Base-by-base conservation (phyloP, 768 basidiomycete species). In the Macrolepiota fuliginosa region DNA sequence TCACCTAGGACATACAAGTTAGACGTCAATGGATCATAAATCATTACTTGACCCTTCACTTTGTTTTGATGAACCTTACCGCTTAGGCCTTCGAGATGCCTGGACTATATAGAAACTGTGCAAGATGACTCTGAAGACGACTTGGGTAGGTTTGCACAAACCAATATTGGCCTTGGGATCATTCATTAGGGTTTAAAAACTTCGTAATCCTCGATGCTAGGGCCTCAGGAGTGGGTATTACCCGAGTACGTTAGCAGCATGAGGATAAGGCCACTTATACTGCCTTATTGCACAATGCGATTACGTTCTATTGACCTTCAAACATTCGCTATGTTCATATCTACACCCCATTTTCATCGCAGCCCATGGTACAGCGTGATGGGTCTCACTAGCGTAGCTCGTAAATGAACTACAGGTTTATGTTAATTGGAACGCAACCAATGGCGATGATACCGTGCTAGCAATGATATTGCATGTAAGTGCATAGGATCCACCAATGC, bases 341-440 rank as follows among this genome's bases (percentile, higher is more conserved):
- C n/a, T 40, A 12, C 19, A 9, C 6, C 19, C 7, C 42, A n/a
- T n/a, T 40, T 45, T 45, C 42, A 19, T 45, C 19, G 42, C 42
- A 19, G 19, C 42, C 19, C 29, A 32, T 32, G 7, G n/a, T 15
- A 19, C 17, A 19, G 4, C 13, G 19, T 6, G 7, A 45, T 9
- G 17, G 42, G 42, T n/a, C 42, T 2, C 17, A 17, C 19, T n/a
- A 45, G 6, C 17, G 2, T 25, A 32, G 29, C 29, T 32, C 7
- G 29, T 32, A 32, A 7, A 32, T 45, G 24, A 13, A 40, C 62
- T 64, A 72, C 45, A 70, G 62, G 60, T 63, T 68, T 54, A 73
- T 70, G 27, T 69, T 69, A 70, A 81, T 71, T 12, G 76, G 74
- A 12, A 67, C 64, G 65, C 81, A 82, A n/a, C 69, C 78, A 56